These are phyloP conservation scores for Zygoascus biomembranicola DNA, from an alignment of 805 yeast species.

Conservation along the genomic window DNA sequence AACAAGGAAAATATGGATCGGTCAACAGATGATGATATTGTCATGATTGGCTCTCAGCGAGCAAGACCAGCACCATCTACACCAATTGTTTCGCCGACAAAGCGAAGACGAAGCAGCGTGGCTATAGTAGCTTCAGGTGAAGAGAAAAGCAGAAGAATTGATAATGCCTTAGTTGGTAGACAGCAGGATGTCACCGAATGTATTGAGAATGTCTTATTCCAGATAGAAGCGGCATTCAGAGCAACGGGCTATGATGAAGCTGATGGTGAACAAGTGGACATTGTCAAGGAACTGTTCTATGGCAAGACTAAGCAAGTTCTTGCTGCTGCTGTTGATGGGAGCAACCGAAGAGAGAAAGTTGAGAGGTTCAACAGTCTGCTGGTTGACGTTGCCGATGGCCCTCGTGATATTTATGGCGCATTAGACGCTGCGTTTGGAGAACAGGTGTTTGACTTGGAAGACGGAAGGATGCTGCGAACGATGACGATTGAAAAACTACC, in stretches of 20 bases:
- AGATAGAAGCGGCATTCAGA: constrained; percentile 77
- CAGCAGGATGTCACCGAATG: constrained; percentile 99
- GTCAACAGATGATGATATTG: background rate
- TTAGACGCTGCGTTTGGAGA: constrained; percentile 74
- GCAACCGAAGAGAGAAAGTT: constrained; percentile 41
- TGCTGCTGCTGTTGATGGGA: constrained; percentile 26
- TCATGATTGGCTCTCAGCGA: background rate
- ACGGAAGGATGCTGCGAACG: constrained; percentile 66
- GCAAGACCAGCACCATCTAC: background rate
- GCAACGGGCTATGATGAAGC: constrained; percentile 51
- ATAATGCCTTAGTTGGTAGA: constrained; percentile 55
- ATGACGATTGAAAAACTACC: constrained; percentile 69
- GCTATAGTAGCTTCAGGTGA: background rate
- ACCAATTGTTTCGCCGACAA: background rate
- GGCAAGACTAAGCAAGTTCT: constrained; percentile 80
- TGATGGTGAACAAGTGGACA: constrained; percentile 74
- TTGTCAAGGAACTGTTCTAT: constrained; percentile 70
- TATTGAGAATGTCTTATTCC: constrained; percentile 86
- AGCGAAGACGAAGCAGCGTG: constrained; percentile 1
- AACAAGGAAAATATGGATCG: constrained; percentile 1
- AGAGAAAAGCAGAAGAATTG: constrained; percentile 8
- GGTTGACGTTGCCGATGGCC: constrained; percentile 82
- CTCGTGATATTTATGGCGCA: constrained; percentile 83
- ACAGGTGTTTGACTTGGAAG: constrained; percentile 56
- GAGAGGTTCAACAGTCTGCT: constrained; percentile 77